Evolutionary conservation across 306 rosid genomes (phyloP).

Genomic region (Gastrolobium bilobum): DNA sequence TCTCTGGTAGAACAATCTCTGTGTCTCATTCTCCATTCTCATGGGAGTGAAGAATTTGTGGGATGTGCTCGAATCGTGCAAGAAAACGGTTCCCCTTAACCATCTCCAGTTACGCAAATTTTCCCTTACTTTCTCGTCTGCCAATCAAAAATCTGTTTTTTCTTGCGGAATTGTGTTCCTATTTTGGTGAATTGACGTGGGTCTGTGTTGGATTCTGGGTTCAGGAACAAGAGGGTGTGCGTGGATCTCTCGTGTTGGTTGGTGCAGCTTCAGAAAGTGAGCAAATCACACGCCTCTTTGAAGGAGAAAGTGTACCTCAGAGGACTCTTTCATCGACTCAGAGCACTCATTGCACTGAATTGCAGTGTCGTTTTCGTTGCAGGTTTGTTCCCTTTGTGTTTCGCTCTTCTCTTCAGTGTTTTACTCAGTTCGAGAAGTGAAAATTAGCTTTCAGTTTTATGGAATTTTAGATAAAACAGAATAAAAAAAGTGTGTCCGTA

Average conservation of each 20-base stretch:
- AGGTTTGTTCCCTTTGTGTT: slow-evolving; percentile 49
- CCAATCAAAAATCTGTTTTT: slow-evolving; percentile 10
- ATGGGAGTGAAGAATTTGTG: slow-evolving; percentile 89
- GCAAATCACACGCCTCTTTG: slow-evolving; percentile 63
- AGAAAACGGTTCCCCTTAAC: slow-evolving; percentile 83
- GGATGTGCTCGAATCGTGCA: slow-evolving; percentile 90
- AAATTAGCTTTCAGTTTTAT: not conserved
- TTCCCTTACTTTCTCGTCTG: not conserved
- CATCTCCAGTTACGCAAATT: slow-evolving; percentile 63
- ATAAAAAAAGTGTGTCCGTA: not conserved
- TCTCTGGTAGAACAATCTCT: slow-evolving; percentile 4
- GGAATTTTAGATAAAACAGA: not conserved
- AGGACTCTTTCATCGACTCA: slow-evolving; percentile 83
- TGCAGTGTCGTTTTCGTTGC: slow-evolving; percentile 74
- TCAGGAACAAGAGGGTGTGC: slow-evolving; percentile 85
- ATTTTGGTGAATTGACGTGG: slow-evolving; percentile 12
- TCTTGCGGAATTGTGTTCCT: not conserved
- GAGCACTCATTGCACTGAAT: slow-evolving; percentile 85
- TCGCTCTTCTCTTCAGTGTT: not conserved
- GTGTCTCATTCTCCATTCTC: slow-evolving; percentile 30
- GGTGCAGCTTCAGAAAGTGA: slow-evolving; percentile 77
- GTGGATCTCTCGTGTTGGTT: slow-evolving; percentile 91
- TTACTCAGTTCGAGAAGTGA: not conserved
- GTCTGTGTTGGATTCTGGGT: slow-evolving; percentile 47
- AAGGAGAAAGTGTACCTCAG: slow-evolving; percentile 68